Evolutionary conservation across 257 asterid species (phyloP).

Genomic region (Coffea eugenioides): DNA sequence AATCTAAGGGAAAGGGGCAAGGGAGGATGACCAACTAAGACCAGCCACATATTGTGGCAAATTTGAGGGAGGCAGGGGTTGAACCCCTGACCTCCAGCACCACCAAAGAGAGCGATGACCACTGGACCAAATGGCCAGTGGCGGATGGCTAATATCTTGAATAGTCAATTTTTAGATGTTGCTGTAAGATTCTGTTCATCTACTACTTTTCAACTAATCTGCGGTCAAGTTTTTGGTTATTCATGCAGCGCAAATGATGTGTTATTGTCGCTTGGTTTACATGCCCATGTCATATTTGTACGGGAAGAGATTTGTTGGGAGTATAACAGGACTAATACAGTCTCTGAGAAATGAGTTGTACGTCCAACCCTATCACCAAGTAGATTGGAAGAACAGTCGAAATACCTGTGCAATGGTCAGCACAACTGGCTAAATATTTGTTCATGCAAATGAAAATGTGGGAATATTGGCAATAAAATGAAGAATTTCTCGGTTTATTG

Average conservation of each 20-base stretch:
- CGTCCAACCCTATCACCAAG: constrained; percentile 30
- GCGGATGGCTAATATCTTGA: too few species aligned
- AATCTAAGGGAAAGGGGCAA: too few species aligned
- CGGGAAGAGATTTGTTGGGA: constrained; percentile 58
- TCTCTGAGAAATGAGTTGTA: constrained; percentile 39
- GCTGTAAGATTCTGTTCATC: too few species aligned
- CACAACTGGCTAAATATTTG: not conserved
- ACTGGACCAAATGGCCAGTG: too few species aligned
- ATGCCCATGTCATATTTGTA: constrained; percentile 58
- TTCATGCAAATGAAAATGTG: not conserved
- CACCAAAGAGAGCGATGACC: too few species aligned
- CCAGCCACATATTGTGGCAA: too few species aligned
- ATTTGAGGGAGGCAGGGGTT: too few species aligned
- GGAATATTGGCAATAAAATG: rapidly evolving
- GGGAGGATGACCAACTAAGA: too few species aligned
- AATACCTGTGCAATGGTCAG: constrained; percentile 45
- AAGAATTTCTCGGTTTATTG: not conserved
- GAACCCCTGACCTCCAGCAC: too few species aligned
- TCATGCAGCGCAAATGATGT: constrained; percentile 41
- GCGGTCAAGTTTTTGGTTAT: too few species aligned
- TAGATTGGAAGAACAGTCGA: constrained; percentile 43
- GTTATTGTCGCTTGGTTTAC: constrained; percentile 48
- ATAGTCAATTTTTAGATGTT: too few species aligned
- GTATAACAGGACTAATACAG: constrained; percentile 21
- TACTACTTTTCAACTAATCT: too few species aligned